Conservation (phyloP, 2,329 filamentous ascomycete species). For the Ophiognomonia clavigignenti-juglandacearum region DNA sequence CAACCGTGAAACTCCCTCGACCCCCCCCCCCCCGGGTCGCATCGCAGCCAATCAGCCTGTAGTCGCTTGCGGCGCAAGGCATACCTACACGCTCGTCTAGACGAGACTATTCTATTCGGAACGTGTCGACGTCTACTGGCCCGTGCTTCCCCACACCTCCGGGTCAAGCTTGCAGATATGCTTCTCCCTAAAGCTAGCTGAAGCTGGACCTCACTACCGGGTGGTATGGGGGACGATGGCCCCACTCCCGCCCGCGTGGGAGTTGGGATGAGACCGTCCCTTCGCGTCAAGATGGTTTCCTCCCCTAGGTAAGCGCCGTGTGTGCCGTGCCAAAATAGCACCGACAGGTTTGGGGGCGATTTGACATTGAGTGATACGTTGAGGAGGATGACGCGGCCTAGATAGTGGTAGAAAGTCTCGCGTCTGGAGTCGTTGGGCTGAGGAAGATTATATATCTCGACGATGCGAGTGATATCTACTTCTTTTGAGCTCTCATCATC, state of each 20-base stretch:
- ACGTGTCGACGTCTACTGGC: too few relatives aligned
- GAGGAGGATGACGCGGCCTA: slow-evolving; percentile 9
- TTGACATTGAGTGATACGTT: neutral
- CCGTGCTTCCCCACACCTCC: too few relatives aligned
- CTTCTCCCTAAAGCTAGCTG: neutral
- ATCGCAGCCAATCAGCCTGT: too few relatives aligned
- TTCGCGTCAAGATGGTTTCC: slow-evolving; percentile 12
- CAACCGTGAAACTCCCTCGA: too few relatives aligned
- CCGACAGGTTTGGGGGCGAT: neutral
- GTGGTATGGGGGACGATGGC: slow-evolving; percentile 1
- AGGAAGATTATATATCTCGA: neutral
- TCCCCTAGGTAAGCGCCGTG: slow-evolving; percentile 1
- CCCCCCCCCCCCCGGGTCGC: too few relatives aligned
- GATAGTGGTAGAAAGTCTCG: neutral
- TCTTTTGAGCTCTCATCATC: neutral
- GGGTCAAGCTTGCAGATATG: too few relatives aligned
- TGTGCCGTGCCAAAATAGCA: neutral
- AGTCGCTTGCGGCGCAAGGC: too few relatives aligned
- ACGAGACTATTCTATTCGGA: too few relatives aligned
- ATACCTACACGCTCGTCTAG: too few relatives aligned
- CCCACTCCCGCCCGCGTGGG: neutral
- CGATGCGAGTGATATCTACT: neutral
- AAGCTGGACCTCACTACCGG: neutral
- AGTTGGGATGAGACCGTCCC: slow-evolving; percentile 13
- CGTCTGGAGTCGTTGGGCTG: neutral